Evolutionary conservation across 306 rosid species (phyloP).

Genomic region (Acacia confusa): DNA sequence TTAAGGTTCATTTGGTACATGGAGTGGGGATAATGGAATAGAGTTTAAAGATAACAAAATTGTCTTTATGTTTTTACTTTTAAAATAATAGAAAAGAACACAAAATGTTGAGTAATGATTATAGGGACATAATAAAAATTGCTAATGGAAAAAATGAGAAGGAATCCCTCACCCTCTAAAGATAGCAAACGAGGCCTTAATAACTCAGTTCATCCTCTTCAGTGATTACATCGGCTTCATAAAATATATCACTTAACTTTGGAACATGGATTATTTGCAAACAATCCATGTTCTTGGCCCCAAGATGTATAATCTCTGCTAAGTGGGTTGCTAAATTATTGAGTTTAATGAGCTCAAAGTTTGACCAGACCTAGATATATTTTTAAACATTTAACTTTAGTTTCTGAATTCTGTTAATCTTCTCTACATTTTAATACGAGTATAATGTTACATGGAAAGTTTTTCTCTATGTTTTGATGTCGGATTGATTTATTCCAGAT

Average conservation of each 20-base stretch:
- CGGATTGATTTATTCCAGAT: conserved; percentile 54
- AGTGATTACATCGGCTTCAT: background rate
- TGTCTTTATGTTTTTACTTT: background rate
- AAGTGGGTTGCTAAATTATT: background rate
- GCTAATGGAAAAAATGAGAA: background rate
- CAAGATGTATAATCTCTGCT: background rate
- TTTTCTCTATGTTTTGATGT: conserved; percentile 2
- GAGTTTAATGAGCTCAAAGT: background rate
- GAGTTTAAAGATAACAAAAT: background rate
- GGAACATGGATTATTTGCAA: background rate
- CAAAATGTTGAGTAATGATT: background rate
- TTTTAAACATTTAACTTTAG: background rate
- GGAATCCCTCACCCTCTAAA: background rate
- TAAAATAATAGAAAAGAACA: background rate
- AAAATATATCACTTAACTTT: background rate
- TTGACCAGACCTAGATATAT: conserved; percentile 3
- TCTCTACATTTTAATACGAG: conserved; percentile 1
- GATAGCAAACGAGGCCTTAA: background rate
- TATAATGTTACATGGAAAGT: background rate
- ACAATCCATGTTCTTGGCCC: background rate
- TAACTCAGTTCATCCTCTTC: background rate
- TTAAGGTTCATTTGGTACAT: background rate
- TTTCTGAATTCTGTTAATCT: conserved; percentile 24
- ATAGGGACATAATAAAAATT: background rate
- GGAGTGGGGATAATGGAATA: background rate